phyloP scores from a whole-genome alignment of 2,329 filamentous ascomycete genomes.

The Aspergillus sp. region DNA sequence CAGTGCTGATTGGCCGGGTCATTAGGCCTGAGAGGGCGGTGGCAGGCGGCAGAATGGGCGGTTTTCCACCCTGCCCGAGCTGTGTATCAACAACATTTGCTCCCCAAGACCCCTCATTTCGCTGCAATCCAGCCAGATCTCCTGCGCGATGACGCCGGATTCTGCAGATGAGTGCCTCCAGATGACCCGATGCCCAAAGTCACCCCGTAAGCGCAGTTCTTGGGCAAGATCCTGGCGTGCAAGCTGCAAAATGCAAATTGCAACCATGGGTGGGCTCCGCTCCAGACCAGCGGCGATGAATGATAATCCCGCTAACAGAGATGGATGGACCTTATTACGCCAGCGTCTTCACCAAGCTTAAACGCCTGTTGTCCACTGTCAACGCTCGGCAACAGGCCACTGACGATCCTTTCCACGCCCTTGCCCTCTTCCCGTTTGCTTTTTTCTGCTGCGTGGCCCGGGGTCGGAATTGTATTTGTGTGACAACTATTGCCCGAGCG shows the following conservation, averaged over 20 bases:
- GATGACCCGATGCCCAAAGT: neutral
- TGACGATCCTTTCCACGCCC: neutral
- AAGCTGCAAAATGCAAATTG: neutral
- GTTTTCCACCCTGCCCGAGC: neutral
- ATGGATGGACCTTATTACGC: slow-evolving; percentile 14
- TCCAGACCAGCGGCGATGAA: slow-evolving; percentile 23
- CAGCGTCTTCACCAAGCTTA: slow-evolving; percentile 18
- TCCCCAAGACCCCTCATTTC: neutral
- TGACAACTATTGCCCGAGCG: neutral
- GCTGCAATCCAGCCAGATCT: neutral
- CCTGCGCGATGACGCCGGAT: neutral
- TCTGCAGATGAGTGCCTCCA: no score
- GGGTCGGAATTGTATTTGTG: slow-evolving; percentile 5
- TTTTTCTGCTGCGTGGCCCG: slow-evolving; percentile 1
- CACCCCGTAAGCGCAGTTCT: neutral
- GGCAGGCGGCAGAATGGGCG: slow-evolving; percentile 9
- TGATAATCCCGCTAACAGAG: slow-evolving; percentile 17
- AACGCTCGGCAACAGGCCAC: neutral
- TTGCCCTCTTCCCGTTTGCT: neutral
- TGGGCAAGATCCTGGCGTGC: neutral
- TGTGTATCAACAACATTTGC: neutral
- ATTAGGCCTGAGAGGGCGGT: slow-evolving; percentile 7
- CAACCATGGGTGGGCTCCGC: slow-evolving; percentile 8
- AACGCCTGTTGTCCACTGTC: slow-evolving; percentile 7
- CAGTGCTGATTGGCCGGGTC: slow-evolving; percentile 9